Conservation (phyloP, 1,139 yeast genomes). For the Kazachstania sp. region DNA sequence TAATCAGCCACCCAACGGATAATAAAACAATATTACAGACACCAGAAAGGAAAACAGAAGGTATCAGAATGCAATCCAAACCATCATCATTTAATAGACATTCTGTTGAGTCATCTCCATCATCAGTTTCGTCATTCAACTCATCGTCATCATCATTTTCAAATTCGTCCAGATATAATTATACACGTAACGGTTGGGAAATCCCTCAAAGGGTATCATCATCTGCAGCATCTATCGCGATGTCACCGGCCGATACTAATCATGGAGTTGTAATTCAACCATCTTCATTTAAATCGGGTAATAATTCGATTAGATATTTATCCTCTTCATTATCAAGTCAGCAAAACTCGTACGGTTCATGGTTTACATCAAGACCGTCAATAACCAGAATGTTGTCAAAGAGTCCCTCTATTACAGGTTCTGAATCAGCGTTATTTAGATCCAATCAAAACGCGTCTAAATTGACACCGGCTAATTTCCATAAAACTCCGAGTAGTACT, state of each 20-base stretch:
- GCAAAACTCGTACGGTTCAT: conserved; percentile 29
- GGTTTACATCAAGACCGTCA: conserved; percentile 28
- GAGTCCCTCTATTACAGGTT: conserved; percentile 19
- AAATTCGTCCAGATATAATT: conserved; percentile 11
- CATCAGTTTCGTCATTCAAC: conserved; percentile 1
- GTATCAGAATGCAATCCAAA: background rate
- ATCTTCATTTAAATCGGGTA: conserved; percentile 27
- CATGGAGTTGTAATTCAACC: conserved; percentile 29
- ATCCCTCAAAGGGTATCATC: conserved; percentile 23
- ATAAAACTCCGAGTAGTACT: conserved; percentile 21
- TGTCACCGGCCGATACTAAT: conserved; percentile 25
- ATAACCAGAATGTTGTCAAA: conserved; percentile 17
- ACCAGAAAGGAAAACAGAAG: background rate
- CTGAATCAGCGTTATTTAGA: conserved; percentile 17
- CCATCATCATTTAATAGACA: background rate
- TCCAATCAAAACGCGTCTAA: conserved; percentile 3
- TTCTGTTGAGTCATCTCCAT: conserved; percentile 3
- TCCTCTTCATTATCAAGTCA: conserved; percentile 30
- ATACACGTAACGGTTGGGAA: conserved; percentile 29
- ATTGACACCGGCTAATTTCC: conserved; percentile 5
- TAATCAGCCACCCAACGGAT: background rate
- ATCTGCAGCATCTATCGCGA: conserved; percentile 17
- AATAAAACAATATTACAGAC: background rate
- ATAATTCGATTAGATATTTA: conserved; percentile 26
- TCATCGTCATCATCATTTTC: background rate